Evolutionary conservation across 306 rosid species (phyloP).

Genomic region (Cajanus cajan): DNA sequence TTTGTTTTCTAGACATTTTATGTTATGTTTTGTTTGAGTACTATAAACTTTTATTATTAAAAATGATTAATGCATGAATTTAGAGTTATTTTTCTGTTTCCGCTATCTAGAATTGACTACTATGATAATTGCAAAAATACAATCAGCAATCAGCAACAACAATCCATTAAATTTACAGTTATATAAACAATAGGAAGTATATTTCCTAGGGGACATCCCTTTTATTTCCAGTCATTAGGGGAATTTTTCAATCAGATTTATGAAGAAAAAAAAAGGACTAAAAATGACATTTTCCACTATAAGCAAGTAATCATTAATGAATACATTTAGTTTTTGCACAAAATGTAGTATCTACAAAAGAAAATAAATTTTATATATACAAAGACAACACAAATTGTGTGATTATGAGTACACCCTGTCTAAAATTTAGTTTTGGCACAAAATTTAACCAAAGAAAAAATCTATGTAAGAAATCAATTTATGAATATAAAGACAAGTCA

Average conservation of each 20-base stretch:
- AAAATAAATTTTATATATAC: slow-evolving; percentile 2
- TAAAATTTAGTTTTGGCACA: slow-evolving; percentile 32
- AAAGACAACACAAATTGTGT: background rate
- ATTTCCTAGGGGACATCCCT: background rate
- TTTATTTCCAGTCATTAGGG: background rate
- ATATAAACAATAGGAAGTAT: background rate
- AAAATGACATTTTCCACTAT: background rate
- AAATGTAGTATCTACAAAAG: background rate
- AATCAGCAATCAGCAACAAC: background rate
- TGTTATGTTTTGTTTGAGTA: too few species aligned
- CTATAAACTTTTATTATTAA: too few species aligned
- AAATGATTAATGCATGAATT: too few species aligned
- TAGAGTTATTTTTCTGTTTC: too few species aligned
- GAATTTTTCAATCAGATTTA: background rate
- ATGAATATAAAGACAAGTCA: slow-evolving; percentile 1
- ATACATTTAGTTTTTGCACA: background rate
- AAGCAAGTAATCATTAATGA: background rate
- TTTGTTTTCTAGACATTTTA: too few species aligned
- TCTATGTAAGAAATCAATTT: background rate
- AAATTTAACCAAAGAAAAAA: slow-evolving; percentile 5
- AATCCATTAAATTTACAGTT: background rate
- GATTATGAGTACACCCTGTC: slow-evolving; percentile 47
- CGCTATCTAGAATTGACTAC: too few species aligned
- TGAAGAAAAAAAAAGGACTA: background rate
- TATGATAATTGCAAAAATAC: too few species aligned